These are phyloP conservation scores for Dictyophora rubrovolvata DNA, from an alignment of 768 basidiomycete species.

Conservation along the genomic window DNA sequence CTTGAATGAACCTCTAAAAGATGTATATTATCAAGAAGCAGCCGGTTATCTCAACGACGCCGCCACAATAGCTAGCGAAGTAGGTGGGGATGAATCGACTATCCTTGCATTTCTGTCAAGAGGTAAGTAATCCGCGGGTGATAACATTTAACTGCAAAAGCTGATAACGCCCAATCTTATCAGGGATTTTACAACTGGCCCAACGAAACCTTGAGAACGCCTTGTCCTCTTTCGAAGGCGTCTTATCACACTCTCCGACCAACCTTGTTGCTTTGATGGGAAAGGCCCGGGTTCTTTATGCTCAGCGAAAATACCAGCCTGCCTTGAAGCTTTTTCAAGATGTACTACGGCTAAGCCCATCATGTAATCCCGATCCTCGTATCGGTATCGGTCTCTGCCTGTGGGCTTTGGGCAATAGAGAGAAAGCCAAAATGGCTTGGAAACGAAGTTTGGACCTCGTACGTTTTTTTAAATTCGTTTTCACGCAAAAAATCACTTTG, in stretches of 20 bases:
- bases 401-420: conserved; percentile 80
- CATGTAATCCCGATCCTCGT: conserved; percentile 83
- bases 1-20: conserved; percentile 48
- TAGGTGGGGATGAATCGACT: conserved; percentile 44
- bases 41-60: conserved; percentile 53
- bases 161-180: neutral
- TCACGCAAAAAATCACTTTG: no score
- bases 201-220: conserved; percentile 77
- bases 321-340: conserved; percentile 83
- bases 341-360: conserved; percentile 66
- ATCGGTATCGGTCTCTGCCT: conserved; percentile 93
- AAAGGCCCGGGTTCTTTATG: conserved; percentile 82
- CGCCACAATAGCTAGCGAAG: conserved; percentile 43
- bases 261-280: conserved; percentile 84
- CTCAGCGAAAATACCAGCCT: conserved; percentile 62
- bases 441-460: conserved; percentile 79
- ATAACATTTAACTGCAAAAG: conserved; percentile 5
- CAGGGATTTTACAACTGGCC: conserved; percentile 77
- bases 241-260: conserved; percentile 67
- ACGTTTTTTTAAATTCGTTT: conserved; percentile 26
- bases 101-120: conserved; percentile 51
- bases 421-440: conserved; percentile 83
- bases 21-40: conserved; percentile 60
- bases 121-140: conserved; percentile 30
- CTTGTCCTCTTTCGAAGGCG: conserved; percentile 67